Conservation (phyloP, 2,329 filamentous ascomycete genomes). For the Colletotrichum cordylinicola region DNA sequence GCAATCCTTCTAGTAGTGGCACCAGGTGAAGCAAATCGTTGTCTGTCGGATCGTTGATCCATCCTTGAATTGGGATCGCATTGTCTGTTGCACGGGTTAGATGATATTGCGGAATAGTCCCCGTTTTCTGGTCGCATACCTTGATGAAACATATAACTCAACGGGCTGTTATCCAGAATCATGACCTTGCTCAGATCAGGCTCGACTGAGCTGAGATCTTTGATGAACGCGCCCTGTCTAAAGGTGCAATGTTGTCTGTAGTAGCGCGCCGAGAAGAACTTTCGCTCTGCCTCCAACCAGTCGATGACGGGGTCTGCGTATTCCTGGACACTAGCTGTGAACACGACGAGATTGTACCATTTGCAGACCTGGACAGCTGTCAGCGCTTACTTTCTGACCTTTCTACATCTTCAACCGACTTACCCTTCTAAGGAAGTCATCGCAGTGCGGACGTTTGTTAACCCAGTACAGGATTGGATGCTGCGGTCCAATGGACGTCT, state of each 20-base stretch:
- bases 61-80: conserved; percentile 97
- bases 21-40: conserved; percentile 93
- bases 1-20: conserved; percentile 89
- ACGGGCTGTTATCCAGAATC: conserved; percentile 97
- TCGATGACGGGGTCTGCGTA: conserved; percentile 99
- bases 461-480: conserved; percentile 99
- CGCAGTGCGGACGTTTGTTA: conserved; percentile 95
- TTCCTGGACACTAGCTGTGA: conserved; percentile 97
- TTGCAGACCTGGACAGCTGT: conserved; percentile 72
- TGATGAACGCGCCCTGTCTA: conserved; percentile 95
- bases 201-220: conserved; percentile 94
- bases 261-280: conserved; percentile 92
- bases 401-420: conserved; percentile 25
- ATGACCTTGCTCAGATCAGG: conserved; percentile 97
- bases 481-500: conserved; percentile 76
- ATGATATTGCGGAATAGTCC: not conserved
- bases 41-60: conserved; percentile 98
- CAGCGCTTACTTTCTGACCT: not conserved
- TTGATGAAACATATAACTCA: conserved; percentile 99
- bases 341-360: conserved; percentile 97
- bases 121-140: conserved; percentile 58
- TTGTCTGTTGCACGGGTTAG: conserved; percentile 70
- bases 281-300: conserved; percentile 95
- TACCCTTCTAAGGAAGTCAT: conserved; percentile 90
- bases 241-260: conserved; percentile 98